Percentiles rank a stretch among this genome's conserved stretches.
Conservation (phyloP, 768 basidiomycete species). For the Serendipita sp. region DNA sequence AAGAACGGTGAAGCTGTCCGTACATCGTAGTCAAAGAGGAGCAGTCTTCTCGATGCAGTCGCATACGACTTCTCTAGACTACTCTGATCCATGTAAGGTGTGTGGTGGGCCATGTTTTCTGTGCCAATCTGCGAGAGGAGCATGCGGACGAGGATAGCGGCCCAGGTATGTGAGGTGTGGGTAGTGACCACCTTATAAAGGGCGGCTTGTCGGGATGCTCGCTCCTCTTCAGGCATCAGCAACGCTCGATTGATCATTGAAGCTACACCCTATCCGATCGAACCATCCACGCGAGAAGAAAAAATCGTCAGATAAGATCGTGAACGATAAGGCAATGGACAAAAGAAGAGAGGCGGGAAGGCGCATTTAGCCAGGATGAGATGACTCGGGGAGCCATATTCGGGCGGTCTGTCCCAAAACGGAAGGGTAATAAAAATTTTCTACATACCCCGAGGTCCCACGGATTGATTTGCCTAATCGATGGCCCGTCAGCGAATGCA, state of each 20-base stretch:
- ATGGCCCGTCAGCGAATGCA: neutral
- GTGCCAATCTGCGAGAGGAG: slow-evolving; percentile 66
- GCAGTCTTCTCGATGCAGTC: slow-evolving; percentile 61
- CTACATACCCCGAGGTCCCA: slow-evolving; percentile 76
- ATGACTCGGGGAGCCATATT: neutral
- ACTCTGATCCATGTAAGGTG: slow-evolving; percentile 62
- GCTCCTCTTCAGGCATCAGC: slow-evolving; percentile 63
- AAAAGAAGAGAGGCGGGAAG: slow-evolving; percentile 9
- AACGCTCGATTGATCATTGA: slow-evolving; percentile 82
- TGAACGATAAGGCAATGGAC: neutral
- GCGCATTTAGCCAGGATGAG: neutral
- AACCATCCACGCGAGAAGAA: slow-evolving; percentile 3
- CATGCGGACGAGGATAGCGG: slow-evolving; percentile 75
- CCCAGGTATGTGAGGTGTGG: slow-evolving; percentile 94
- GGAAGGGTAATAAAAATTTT: neutral
- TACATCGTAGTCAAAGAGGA: slow-evolving; percentile 94
- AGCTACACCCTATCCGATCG: slow-evolving; percentile 48
- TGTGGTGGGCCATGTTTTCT: slow-evolving; percentile 65
- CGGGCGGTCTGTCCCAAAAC: neutral
- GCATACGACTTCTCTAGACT: slow-evolving; percentile 45
- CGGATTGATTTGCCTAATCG: slow-evolving; percentile 58
- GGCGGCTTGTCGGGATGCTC: slow-evolving; percentile 51
- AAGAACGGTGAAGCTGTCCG: slow-evolving; percentile 18
- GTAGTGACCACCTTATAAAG: slow-evolving; percentile 76
- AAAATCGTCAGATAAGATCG: slow-evolving; percentile 3